These are phyloP conservation scores for Amoebophrya sp. DNA, from an alignment of 169 alveolate genomes.

Conservation along the genomic window DNA sequence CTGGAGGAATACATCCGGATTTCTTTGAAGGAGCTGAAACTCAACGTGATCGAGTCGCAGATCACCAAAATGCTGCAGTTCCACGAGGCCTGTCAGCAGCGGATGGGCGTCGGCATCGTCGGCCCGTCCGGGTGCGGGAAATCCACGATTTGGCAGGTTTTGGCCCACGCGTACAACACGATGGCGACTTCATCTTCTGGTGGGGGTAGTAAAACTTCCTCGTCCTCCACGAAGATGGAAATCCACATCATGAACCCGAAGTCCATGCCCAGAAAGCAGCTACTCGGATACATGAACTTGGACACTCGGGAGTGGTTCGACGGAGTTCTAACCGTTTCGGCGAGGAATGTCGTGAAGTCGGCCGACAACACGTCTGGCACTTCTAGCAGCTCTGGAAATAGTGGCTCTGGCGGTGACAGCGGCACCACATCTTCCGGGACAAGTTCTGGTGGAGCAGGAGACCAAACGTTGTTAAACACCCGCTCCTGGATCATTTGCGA, in stretches of 20 bases:
- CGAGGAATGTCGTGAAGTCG: constrained; percentile 69
- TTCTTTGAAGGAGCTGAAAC: constrained; percentile 59
- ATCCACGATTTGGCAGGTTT: constrained; percentile 79
- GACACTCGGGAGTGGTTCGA: constrained; percentile 88
- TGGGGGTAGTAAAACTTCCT: no score
- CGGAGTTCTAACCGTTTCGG: constrained; percentile 83
- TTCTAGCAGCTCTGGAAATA: no score
- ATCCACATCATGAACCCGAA: constrained; percentile 73
- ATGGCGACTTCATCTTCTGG: no score
- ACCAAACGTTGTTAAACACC: constrained; percentile 58
- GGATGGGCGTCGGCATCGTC: constrained; percentile 89
- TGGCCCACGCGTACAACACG: constrained; percentile 53
- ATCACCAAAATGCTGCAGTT: constrained; percentile 76
- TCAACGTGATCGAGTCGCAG: constrained; percentile 68
- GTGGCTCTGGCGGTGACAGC: no score
- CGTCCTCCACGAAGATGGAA: constrained; percentile 30
- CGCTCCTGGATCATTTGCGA: constrained; percentile 86
- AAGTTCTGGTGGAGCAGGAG: constrained; percentile 37
- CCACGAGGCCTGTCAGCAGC: constrained; percentile 84
- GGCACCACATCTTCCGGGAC: no score
- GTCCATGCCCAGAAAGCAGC: constrained; percentile 78
- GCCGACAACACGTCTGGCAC: no score
- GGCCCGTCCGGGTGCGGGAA: constrained; percentile 93
- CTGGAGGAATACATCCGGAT: constrained; percentile 69
- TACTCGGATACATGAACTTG: constrained; percentile 84